Evolutionary conservation across 1,284 basidiomycete species (phyloP), one percentile per base, ranked within the genome.

Genomic region (Phellinidium pouzarii): DNA sequence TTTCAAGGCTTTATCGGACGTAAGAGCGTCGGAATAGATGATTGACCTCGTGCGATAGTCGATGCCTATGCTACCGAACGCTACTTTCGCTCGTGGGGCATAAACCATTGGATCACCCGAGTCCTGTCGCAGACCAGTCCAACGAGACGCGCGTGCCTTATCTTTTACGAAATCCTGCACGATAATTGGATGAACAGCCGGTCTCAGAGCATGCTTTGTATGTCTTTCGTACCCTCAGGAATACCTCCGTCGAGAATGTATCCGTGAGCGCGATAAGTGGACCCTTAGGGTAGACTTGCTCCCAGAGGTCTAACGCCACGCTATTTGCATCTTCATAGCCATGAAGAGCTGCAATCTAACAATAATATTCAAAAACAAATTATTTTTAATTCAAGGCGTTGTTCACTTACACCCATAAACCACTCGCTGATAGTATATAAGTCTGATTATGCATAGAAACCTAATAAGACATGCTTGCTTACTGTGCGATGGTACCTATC

Each of bases 401-500:
- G 26, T 44, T 64, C 80, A 11, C 31, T 64, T 67, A 84, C 85
- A 43, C 86, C 94, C 94, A 97, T 97, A 64, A 91, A 92, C 91
- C 92, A 95, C 70, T 97, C 92, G 65, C 87, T 91, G 57, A 19
- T 27, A 17, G 48, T 3, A 23, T 19, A 25, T 7, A 57, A 20
- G 47, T 56, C 11, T 51, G 25, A 56, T 44, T 50, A 42, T 41
- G 23, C 23, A 26, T 34, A 37, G 36, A 37, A 34, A 46, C 23
- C 54, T 36, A 44, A 45, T 42, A 43, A 38, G 2, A 46, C 29
- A 37, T 44, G 43, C 48, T n/a, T 17, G 74, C 83, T 61, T 68
- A 90, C 87, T 95, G 92, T 7, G 91, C 91, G 48, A 95, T 92
- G 1, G 92, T 94, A 1, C 92, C 92, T 27, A 90, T 74, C 0